phyloP scores from a whole-genome alignment of 768 basidiomycete species.

The Postia placenta region DNA sequence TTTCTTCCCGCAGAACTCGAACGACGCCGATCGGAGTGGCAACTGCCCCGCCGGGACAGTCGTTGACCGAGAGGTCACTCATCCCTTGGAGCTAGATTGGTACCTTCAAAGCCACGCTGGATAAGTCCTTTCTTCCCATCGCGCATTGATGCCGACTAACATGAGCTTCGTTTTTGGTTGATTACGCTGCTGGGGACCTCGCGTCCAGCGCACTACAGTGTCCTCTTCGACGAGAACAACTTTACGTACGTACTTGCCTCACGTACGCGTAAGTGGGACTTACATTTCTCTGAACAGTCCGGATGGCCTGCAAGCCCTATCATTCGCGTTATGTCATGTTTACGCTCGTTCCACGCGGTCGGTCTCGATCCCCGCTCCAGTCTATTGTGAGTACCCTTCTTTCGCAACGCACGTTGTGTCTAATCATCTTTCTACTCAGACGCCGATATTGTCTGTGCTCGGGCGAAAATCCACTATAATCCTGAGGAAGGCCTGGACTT shows the following conservation, averaged over 20 bases:
- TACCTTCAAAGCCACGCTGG: conserved; percentile 77
- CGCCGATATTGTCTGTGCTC: conserved; percentile 70
- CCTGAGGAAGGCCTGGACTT: conserved; percentile 53
- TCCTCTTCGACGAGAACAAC: conserved; percentile 47
- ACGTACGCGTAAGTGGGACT: neutral
- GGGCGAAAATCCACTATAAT: conserved; percentile 78
- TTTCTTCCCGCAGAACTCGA: conserved; percentile 43
- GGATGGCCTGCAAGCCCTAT: conserved; percentile 61
- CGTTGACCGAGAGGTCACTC: conserved; percentile 61
- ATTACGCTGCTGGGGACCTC: conserved; percentile 61
- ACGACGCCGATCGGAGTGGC: conserved; percentile 56
- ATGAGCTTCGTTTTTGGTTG: conserved; percentile 5
- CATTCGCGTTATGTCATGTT: conserved; percentile 75
- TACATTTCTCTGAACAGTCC: conserved; percentile 32
- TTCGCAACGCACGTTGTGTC: neutral
- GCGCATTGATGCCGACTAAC: conserved; percentile 1
- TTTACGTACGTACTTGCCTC: conserved; percentile 42
- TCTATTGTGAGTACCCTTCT: conserved; percentile 53
- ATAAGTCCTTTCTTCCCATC: conserved; percentile 8
- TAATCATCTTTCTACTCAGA: conserved; percentile 33
- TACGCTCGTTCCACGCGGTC: conserved; percentile 78
- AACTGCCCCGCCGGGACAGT: conserved; percentile 79
- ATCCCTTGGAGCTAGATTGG: conserved; percentile 72
- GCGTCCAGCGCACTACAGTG: conserved; percentile 54
- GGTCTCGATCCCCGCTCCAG: conserved; percentile 78